Conservation (phyloP, 306 rosid genomes). For the Sechiopsis laciniata region DNA sequence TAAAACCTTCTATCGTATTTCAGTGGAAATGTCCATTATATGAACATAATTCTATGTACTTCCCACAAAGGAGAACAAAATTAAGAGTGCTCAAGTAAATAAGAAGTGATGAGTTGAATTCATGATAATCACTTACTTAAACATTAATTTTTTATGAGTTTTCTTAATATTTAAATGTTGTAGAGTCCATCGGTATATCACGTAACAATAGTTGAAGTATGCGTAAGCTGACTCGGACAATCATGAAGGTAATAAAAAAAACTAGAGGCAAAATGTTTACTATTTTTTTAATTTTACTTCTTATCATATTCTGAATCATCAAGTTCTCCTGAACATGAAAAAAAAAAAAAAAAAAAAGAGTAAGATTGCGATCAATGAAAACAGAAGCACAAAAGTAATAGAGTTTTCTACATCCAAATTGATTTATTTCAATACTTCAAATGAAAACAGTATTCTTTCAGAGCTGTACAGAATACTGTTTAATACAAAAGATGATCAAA, state of each 20-base stretch:
- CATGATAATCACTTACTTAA: no score
- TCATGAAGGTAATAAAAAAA: no score
- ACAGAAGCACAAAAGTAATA: not conserved
- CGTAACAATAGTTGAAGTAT: no score
- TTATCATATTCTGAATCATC: not conserved
- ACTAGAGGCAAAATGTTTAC: not conserved
- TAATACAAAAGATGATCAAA: not conserved
- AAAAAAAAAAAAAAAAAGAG: not conserved
- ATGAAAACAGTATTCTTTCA: not conserved
- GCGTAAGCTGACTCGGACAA: no score
- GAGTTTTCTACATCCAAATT: not conserved
- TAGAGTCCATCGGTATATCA: no score
- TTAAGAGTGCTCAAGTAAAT: no score
- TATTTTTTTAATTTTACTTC: no score
- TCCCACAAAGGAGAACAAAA: no score
- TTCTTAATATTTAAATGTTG: no score
- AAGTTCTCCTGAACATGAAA: not conserved
- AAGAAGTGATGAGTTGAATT: no score
- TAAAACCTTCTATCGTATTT: not conserved
- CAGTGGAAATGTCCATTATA: not conserved
- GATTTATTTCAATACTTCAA: not conserved
- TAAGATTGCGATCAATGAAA: not conserved
- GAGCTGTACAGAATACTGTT: not conserved
- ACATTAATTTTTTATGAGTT: no score
- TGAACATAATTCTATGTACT: not conserved